Evolutionary conservation across 129 eudicot species (phyloP), one percentile per base, ranked within the genome.

Genomic region (Saposhnikovia divaricata): DNA sequence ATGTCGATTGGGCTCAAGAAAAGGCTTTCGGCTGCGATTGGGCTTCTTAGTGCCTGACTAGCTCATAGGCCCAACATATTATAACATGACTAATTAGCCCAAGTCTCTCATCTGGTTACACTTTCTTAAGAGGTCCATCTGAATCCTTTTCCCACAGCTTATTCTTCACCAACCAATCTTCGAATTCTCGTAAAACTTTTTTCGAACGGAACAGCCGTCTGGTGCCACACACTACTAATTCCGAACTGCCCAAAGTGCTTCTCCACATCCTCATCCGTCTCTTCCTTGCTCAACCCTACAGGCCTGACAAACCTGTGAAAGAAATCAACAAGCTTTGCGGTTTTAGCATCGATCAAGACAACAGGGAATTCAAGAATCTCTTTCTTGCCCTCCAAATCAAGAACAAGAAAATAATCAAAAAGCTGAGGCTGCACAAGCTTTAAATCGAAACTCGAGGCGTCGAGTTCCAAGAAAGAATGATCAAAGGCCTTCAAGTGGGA

Each of bases 311-410:
- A 46, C 15, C 82, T 94, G 87, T 93, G 98, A 87, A 94, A 94
- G 44, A 91, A 81, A 80, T 90, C 92, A 8, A 92, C 90, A 34
- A 94, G 88, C 47, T 87, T 86, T 90, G 87, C 80, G 65, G 94
- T 88, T 80, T 86, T 89, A 15, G 93, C 97, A 86, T 94, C 93
- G 75, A 94, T 80, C 85, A 92, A 68, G 82, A 92, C 78, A 81
- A 94, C 97, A 37, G 97, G 94, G 82, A 91, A 94, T 78, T 94
- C 97, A 76, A 92, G 88, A 86, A 94, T 94, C 89, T 94, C 96
- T 78, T 90, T 93, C 83, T 94, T 91, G 34, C 97, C 97, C 80
- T 94, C 98, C 82, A 94, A 87, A 94, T 94, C 97, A 87, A 94
- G 96, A 84, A 94, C 96, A 21, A 94, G 90, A 78, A 94, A 86